Evolutionary conservation across 371 early-diverging fungal genomes (phyloP).

Genomic region (Syncephalastrum sp.): DNA sequence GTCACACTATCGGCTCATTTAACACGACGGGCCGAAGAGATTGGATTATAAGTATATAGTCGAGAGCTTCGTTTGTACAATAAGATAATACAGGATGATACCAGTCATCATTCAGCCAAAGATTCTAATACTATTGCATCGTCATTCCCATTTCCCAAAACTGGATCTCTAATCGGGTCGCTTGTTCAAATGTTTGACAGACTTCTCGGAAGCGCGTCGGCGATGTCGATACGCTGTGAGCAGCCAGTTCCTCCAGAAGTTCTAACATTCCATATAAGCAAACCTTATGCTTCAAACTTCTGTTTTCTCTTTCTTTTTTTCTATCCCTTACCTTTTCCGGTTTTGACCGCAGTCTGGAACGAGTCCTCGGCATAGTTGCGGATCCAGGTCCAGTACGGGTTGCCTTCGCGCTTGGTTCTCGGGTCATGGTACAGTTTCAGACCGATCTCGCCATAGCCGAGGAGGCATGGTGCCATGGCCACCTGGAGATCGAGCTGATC

Average conservation of each 20-base stretch:
- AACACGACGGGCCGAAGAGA: no score
- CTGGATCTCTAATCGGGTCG: constrained; percentile 63
- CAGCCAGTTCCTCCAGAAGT: constrained; percentile 49
- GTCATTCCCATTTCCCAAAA: constrained; percentile 76
- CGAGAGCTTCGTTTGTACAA: no score
- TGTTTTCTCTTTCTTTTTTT: no score
- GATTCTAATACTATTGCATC: constrained; percentile 7
- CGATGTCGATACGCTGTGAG: constrained; percentile 50
- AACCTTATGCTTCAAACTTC: not conserved
- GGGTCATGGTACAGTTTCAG: constrained; percentile 63
- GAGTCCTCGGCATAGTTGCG: constrained; percentile 63
- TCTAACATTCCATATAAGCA: constrained; percentile 19
- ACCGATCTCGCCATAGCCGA: constrained; percentile 85
- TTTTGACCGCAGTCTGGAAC: constrained; percentile 65
- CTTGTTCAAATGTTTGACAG: constrained; percentile 69
- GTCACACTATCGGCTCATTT: no score
- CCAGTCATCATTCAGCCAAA: not conserved
- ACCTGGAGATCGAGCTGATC: constrained; percentile 73
- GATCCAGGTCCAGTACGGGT: constrained; percentile 86
- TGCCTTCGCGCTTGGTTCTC: constrained; percentile 64
- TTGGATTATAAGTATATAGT: no score
- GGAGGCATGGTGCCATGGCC: constrained; percentile 78
- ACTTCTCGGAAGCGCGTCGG: constrained; percentile 57
- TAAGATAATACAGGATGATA: constrained; percentile 1
- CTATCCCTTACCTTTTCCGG: constrained; percentile 51